A percentile compares a stretch with the other conserved stretches of the same genome.
phyloP scores from a whole-genome alignment of 2,329 filamentous ascomycete species.

The Pseudopithomyces maydicus region DNA sequence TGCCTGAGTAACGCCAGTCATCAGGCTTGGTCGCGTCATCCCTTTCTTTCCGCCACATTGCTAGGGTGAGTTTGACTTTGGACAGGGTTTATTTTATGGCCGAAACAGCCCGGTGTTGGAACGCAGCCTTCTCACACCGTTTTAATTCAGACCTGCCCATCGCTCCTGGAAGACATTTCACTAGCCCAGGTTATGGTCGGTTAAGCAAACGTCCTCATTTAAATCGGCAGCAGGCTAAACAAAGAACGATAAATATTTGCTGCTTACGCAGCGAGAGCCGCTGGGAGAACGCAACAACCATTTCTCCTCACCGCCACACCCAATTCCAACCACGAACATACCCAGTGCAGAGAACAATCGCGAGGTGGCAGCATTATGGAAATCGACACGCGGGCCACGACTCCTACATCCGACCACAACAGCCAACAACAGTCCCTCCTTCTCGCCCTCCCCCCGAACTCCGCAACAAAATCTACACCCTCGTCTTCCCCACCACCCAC shows the following conservation, averaged over 20 bases:
- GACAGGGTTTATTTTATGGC: not conserved
- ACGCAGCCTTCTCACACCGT: not conserved
- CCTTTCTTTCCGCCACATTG: not conserved
- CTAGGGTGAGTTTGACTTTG: not conserved
- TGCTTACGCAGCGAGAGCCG: too few species aligned
- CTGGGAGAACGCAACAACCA: too few species aligned
- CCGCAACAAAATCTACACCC: not conserved
- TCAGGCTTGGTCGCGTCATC: not conserved
- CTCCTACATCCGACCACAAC: too few species aligned
- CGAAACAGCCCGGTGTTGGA: not conserved
- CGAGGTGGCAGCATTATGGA: too few species aligned
- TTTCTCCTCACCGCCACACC: too few species aligned
- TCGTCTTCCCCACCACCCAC: not conserved
- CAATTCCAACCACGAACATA: too few species aligned
- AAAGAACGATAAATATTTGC: too few species aligned
- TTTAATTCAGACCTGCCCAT: not conserved
- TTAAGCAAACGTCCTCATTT: too few species aligned
- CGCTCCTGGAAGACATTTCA: not conserved
- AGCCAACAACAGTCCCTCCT: not conserved
- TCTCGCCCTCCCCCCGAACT: not conserved
- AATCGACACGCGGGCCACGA: too few species aligned
- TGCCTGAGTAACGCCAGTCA: not conserved
- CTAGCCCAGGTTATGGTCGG: too few species aligned
- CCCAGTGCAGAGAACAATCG: too few species aligned
- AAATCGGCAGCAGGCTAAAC: too few species aligned